Evolutionary conservation across 257 asterid species (phyloP).

Genomic region (Solanum etuberosum): DNA sequence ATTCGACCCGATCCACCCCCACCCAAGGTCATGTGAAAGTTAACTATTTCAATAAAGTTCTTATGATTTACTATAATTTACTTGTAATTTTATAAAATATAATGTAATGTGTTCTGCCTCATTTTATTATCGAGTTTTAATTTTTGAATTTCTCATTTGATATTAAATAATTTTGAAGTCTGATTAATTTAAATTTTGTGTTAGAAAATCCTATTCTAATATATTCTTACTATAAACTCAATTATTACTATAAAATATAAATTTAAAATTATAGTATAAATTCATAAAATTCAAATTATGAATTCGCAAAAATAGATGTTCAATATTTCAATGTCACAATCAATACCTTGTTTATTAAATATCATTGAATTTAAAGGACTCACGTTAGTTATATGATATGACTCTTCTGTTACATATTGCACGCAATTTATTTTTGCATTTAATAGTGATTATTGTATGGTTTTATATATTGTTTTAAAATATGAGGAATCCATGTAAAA

Average conservation of each 20-base stretch:
- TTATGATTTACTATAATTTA: neutral
- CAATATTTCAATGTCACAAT: neutral
- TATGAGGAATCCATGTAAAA: neutral
- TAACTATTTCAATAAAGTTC: constrained; percentile 10
- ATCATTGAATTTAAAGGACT: neutral
- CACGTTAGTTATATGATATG: neutral
- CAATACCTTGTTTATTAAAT: neutral
- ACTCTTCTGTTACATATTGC: neutral
- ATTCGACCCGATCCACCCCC: neutral
- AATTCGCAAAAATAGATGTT: neutral
- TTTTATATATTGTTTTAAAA: neutral
- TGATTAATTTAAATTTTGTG: neutral
- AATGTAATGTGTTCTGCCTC: neutral
- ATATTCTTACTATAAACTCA: neutral
- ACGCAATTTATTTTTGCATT: neutral
- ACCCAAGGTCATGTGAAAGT: constrained; percentile 16
- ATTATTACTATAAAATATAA: neutral
- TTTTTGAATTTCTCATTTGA: neutral
- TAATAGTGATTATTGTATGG: neutral
- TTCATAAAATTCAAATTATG: neutral
- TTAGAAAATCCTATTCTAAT: neutral
- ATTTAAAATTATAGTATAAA: neutral
- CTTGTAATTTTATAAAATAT: neutral
- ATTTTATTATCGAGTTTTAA: neutral
- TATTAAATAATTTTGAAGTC: neutral